Conservation (phyloP, 2,329 filamentous ascomycete genomes). For the Cladophialophora exuberans region DNA sequence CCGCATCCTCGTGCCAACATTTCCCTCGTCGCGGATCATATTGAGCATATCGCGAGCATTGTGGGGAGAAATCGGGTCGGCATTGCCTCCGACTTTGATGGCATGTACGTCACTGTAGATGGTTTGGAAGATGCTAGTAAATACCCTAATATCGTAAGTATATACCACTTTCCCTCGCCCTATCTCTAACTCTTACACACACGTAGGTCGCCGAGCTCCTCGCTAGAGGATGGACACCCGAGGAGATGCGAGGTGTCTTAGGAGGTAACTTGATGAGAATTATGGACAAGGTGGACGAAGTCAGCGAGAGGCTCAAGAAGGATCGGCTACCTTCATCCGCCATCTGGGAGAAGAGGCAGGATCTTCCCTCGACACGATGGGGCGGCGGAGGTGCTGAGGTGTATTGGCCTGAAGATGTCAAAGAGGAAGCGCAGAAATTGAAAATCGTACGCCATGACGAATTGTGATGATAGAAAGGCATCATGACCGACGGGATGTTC, state of each 20-base stretch:
- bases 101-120: slow-evolving; percentile 57
- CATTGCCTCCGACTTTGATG: slow-evolving; percentile 41
- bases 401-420: slow-evolving; percentile 23
- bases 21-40: slow-evolving; percentile 43
- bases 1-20: slow-evolving; percentile 13
- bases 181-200: too few relatives aligned
- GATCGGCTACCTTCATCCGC: slow-evolving; percentile 11
- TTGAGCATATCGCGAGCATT: slow-evolving; percentile 38
- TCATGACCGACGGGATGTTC: too few relatives aligned
- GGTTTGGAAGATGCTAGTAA: slow-evolving; percentile 84
- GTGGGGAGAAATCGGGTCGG: slow-evolving; percentile 42
- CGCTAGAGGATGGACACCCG: slow-evolving; percentile 70
- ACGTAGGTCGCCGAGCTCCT: slow-evolving; percentile 69
- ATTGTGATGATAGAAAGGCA: slow-evolving; percentile 14
- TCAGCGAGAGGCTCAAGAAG: slow-evolving; percentile 42
- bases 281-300: slow-evolving; percentile 75
- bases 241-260: slow-evolving; percentile 72
- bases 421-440: slow-evolving; percentile 17
- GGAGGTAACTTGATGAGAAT: slow-evolving; percentile 82
- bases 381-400: slow-evolving; percentile 16
- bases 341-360: slow-evolving; percentile 23
- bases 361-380: slow-evolving; percentile 20
- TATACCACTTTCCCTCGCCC: neutral
- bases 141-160: slow-evolving; percentile 66
- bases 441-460: slow-evolving; percentile 20